phyloP scores from a whole-genome alignment of 768 basidiomycete genomes.

The Russula compacta region DNA sequence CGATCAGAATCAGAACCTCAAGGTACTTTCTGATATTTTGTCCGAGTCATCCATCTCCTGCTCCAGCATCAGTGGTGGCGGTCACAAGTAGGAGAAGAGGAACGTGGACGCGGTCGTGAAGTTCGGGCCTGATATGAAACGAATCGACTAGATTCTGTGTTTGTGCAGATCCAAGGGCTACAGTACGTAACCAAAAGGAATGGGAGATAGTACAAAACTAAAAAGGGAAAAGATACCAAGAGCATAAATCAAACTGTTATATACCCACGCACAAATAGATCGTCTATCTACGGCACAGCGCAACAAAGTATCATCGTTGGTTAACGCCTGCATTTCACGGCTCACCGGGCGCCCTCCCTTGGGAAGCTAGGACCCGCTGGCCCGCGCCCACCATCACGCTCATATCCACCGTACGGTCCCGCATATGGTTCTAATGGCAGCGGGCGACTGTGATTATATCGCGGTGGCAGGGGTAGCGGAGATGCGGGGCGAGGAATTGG shows the following conservation, averaged over 20 bases:
- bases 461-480: not conserved
- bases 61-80: too few species aligned
- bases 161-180: not conserved
- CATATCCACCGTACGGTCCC: not conserved
- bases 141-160: not conserved
- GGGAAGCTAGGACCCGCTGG: not conserved
- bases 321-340: not conserved
- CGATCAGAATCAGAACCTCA: too few species aligned
- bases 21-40: too few species aligned
- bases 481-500: constrained; percentile 2
- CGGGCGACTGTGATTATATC: not conserved
- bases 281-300: not conserved
- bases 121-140: not conserved
- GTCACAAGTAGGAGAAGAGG: not conserved
- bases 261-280: not conserved
- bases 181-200: not conserved
- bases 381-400: constrained; percentile 2
- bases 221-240: not conserved
- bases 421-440: not conserved
- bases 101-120: not conserved
- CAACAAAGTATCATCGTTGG: not conserved
- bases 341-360: constrained; percentile 3
- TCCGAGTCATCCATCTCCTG: too few species aligned
- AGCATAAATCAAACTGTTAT: not conserved
- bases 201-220: not conserved